A percentile compares a stretch with the other conserved stretches of the same genome.
Conservation (phyloP, 345 rosid genomes). For the Abelmoschus esculentus region DNA sequence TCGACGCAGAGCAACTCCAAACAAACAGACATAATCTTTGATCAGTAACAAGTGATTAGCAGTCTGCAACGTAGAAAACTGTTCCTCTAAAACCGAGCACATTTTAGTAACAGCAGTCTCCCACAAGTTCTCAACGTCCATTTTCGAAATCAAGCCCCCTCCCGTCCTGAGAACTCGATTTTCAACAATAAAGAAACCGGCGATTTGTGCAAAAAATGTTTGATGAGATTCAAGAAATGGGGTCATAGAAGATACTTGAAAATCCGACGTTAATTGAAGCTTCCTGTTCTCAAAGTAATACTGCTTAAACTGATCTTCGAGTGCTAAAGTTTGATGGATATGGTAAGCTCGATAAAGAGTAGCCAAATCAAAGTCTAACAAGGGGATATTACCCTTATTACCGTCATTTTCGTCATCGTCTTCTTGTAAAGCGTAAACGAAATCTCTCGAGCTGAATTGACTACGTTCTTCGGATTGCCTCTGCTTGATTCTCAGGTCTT, state of each 20-base stretch:
- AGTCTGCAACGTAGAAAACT: constrained; percentile 96
- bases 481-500: constrained; percentile 92
- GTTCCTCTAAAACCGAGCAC: constrained; percentile 97
- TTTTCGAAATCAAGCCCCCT: constrained; percentile 68
- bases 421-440: constrained; percentile 73
- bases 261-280: constrained; percentile 91
- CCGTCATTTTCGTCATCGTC: constrained; percentile 60
- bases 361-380: constrained; percentile 66
- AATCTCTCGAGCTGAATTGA: constrained; percentile 77
- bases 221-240: constrained; percentile 98
- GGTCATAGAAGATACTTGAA: constrained; percentile 97
- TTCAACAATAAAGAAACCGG: constrained; percentile 90
- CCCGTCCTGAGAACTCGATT: constrained; percentile 88
- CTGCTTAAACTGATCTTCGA: constrained; percentile 77
- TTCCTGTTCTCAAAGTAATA: constrained; percentile 87
- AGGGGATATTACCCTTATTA: constrained; percentile 42
- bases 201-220: constrained; percentile 93
- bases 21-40: constrained; percentile 94
- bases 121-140: constrained; percentile 91
- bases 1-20: constrained; percentile 80
- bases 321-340: constrained; percentile 75
- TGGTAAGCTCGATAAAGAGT: constrained; percentile 88
- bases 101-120: constrained; percentile 87
- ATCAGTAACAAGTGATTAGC: constrained; percentile 91
- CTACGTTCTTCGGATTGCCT: constrained; percentile 95